Conservation (phyloP, 2,329 filamentous ascomycete genomes). For the Cladosporium sp. region DNA sequence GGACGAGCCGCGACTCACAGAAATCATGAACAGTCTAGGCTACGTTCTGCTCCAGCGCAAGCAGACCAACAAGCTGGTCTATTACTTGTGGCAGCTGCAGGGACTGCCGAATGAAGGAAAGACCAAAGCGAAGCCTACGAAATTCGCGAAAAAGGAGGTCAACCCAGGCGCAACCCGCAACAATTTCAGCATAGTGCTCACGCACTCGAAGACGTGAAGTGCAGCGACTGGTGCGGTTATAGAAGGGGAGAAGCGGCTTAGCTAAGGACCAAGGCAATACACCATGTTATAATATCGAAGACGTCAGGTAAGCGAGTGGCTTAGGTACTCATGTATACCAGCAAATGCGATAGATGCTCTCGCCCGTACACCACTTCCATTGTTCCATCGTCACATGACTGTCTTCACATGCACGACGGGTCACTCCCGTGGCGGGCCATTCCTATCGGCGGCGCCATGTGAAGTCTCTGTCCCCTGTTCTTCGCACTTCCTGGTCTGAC, state of each 20-base stretch:
- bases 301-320: neutral
- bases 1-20: conserved; percentile 62
- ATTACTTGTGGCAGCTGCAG: conserved; percentile 73
- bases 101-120: conserved; percentile 22
- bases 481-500: neutral
- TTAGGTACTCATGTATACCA: neutral
- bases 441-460: neutral
- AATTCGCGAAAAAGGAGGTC: conserved; percentile 70
- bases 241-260: conserved; percentile 1
- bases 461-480: conserved; percentile 5
- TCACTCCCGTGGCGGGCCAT: conserved; percentile 11
- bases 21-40: conserved; percentile 74
- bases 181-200: conserved; percentile 81
- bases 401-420: conserved; percentile 7
- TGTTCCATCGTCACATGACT: conserved; percentile 4
- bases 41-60: conserved; percentile 66
- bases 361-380: conserved; percentile 3
- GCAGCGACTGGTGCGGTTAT: neutral
- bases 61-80: conserved; percentile 76
- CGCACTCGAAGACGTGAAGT: conserved; percentile 15
- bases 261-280: neutral
- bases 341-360: neutral
- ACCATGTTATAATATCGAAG: neutral
- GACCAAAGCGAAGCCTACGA: conserved; percentile 15
- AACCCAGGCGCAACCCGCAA: conserved; percentile 74